Evolutionary conservation across 2,329 filamentous ascomycete genomes (phyloP), one percentile per base, ranked within the genome.

Genomic region (Penicillium sp.): DNA sequence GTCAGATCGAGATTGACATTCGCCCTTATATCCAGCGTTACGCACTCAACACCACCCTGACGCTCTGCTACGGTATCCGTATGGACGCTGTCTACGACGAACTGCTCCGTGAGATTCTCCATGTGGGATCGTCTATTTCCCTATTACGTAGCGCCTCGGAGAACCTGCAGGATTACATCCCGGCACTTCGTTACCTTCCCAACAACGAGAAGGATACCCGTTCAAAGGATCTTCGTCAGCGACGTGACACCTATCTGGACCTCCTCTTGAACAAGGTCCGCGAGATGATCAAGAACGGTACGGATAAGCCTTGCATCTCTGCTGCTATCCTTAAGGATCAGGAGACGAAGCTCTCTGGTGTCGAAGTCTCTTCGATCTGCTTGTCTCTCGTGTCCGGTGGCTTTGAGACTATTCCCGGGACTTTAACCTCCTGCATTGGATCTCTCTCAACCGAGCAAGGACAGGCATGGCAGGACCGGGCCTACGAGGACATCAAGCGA

Each of bases 141-240:
- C 86, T 87, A 53, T 84, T 90, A 55, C 77, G 89, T 27, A 86
- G 82, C 15, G 90, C 87, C 0, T 88, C 85, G 52, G 88, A 90
- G 65, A 91, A 91, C 66, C 86, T 86, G 78, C 86, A 89, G 61
- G 89, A 92, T 65, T 91, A 91, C 58, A 81, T 91, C 3, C 88
- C 89, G 0, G 64, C 89, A 0, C 68, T 91, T 57, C 80, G 89
- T 15, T 71, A 89, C 1, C 48, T 69, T 10, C 81, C 82, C 57
- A 80, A 82, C 2, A 81, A 78, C 16, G 78, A 81, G 55, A 72
- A 72, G 52, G 89, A 81, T 57, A 75, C 77, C 0, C 79, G 81
- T 10, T 86, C 87, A 0, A 76, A 81, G 13, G 82, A 86, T 55
- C 85, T 85, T 63, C 80, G 87, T 40, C 73, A 78, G 10, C 79